Base-by-base conservation (phyloP, 1,139 yeast genomes). In the Kodamaea fungicola region DNA sequence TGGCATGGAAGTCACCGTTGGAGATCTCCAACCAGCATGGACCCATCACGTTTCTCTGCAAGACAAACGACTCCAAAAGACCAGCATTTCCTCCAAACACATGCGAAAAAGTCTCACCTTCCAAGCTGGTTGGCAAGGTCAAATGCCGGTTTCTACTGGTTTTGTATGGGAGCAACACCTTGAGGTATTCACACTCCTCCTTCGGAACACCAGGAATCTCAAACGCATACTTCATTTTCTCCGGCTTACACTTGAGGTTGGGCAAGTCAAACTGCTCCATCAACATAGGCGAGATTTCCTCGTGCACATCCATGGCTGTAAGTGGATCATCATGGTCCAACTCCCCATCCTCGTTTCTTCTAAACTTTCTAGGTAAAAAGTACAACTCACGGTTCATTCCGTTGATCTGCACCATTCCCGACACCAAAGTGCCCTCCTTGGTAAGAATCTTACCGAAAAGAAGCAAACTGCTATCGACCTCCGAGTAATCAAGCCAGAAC, bases 21-120 rank as follows among this genome's bases (percentile, higher is more conserved):
- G 72, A 67, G 34, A 94, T 69, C 38, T 83, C 83, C 37, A 92
- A 67, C 98, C 98, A 92, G 56, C 98, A 89, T 1, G 99, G 99
- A 5, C 99, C 99, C 96, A 89, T 89, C 30, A 92, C 73, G 47
- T 83, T 81, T 49, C 86, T 75, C 56, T 84, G 87, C 23, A 89
- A 56, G 8, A 88, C 95, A 62, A 92, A 88, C 9, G 88, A 75
- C 62, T 92, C 98, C 60, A 92, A 89, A 29, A 87, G 69, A 41
- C 74, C 74, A 2, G 94, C 64, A 42, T 73, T 77, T 4, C 88
- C 71, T 33, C 98, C 98, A 63, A 90, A 89, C 3, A 88, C 87
- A 42, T 77, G 84, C 16, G 74, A 66, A 55, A 86, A 90, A 0
- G 95, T 85, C 37, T 77, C 80, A 41, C 97, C 96, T 43, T 76